A percentile compares a stretch with the other conserved stretches of the same genome.
Conservation (phyloP, 371 early-diverging fungal genomes). For the Mucor mucedo region DNA sequence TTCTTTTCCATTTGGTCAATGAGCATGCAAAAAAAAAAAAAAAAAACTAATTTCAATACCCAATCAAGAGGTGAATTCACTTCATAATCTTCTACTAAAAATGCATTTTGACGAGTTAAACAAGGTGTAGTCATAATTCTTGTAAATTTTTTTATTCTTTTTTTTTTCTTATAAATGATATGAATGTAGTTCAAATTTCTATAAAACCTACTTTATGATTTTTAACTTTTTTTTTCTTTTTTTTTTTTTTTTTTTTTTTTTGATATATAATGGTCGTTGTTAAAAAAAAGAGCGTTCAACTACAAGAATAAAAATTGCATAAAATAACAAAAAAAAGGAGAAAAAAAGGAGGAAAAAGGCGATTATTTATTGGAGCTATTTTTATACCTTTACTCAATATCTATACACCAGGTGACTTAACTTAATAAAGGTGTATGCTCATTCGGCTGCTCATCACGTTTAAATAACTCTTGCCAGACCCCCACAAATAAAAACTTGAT, state of each 20-base stretch:
- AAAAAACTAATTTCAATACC: slow-evolving; percentile 3
- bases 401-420: background rate
- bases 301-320: background rate
- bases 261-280: background rate
- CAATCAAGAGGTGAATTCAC: slow-evolving; percentile 6
- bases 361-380: background rate
- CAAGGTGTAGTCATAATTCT: slow-evolving; percentile 16
- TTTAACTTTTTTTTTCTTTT: background rate
- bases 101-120: slow-evolving; percentile 28
- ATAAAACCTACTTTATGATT: too few species aligned
- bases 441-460: background rate
- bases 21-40: background rate
- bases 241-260: slow-evolving; percentile 6
- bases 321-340: slow-evolving; percentile 6
- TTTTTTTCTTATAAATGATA: background rate
- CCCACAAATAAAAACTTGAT: slow-evolving; percentile 14
- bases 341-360: background rate
- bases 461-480: slow-evolving; percentile 10
- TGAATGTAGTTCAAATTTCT: background rate
- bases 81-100: slow-evolving; percentile 17
- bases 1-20: background rate
- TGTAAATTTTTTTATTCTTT: slow-evolving; percentile 6
- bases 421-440: slow-evolving; percentile 12
- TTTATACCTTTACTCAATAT: background rate
- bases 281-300: slow-evolving; percentile 1